Evolutionary conservation across 2,329 filamentous ascomycete species (phyloP).

Genomic region (Aspergillus niger): DNA sequence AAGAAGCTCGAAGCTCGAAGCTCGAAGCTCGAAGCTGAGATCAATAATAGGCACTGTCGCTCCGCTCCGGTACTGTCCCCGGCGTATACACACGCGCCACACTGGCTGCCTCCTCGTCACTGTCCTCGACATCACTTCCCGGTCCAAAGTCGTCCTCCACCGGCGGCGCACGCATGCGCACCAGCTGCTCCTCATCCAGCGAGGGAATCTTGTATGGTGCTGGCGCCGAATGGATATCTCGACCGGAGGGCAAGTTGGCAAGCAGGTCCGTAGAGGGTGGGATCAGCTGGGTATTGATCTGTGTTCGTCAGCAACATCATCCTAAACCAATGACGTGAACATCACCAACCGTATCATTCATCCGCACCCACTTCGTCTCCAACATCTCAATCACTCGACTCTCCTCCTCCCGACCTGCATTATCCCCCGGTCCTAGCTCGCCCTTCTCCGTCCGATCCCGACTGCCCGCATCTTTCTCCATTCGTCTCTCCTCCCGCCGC

Average conservation of each 20-base stretch:
- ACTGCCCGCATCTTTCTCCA: slow-evolving; percentile 65
- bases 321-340: not conserved
- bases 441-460: slow-evolving; percentile 34
- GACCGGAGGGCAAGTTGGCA: slow-evolving; percentile 79
- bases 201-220: slow-evolving; percentile 67
- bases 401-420: slow-evolving; percentile 85
- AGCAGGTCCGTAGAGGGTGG: slow-evolving; percentile 72
- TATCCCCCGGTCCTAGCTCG: slow-evolving; percentile 59
- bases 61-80: slow-evolving; percentile 39
- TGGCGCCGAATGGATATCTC: slow-evolving; percentile 73
- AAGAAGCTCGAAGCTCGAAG: too few relatives aligned
- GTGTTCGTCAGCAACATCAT: slow-evolving; percentile 9
- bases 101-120: slow-evolving; percentile 37
- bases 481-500: slow-evolving; percentile 73
- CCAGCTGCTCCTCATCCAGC: slow-evolving; percentile 65
- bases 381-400: slow-evolving; percentile 82
- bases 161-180: slow-evolving; percentile 59
- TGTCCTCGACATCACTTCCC: slow-evolving; percentile 49
- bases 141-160: slow-evolving; percentile 48
- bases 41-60: slow-evolving; percentile 39
- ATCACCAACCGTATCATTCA: slow-evolving; percentile 73
- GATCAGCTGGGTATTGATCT: slow-evolving; percentile 79
- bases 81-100: slow-evolving; percentile 26
- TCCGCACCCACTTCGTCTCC: slow-evolving; percentile 83
- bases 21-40: not conserved